Conservation (phyloP, 2,329 filamentous ascomycete genomes). For the Whalleya microplaca region DNA sequence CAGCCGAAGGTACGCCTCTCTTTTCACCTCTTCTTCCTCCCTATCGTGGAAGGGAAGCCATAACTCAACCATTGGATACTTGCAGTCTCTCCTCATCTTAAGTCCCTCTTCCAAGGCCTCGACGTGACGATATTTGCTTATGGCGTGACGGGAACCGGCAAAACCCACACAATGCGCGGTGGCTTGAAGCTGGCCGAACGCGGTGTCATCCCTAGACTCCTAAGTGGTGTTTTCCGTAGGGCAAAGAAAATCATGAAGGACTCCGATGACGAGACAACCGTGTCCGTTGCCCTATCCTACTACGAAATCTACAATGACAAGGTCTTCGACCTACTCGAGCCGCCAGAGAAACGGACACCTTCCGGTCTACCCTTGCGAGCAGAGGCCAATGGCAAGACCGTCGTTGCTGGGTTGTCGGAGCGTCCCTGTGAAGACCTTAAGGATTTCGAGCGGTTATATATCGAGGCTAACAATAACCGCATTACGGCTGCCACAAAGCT, state of each 20-base stretch:
- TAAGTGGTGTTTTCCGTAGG: slow-evolving; percentile 84
- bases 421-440: slow-evolving; percentile 81
- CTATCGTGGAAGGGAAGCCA: not conserved
- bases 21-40: slow-evolving; percentile 4
- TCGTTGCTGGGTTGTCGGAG: slow-evolving; percentile 85
- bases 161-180: slow-evolving; percentile 95
- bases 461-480: slow-evolving; percentile 88
- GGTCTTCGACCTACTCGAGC: slow-evolving; percentile 87
- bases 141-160: slow-evolving; percentile 89
- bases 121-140: slow-evolving; percentile 92
- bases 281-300: slow-evolving; percentile 81
- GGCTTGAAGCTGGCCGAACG: slow-evolving; percentile 84
- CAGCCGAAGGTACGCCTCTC: slow-evolving; percentile 71
- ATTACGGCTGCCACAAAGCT: slow-evolving; percentile 90
- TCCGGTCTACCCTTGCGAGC: slow-evolving; percentile 81
- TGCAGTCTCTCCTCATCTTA: slow-evolving; percentile 83
- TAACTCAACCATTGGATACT: slow-evolving; percentile 10
- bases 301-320: slow-evolving; percentile 98
- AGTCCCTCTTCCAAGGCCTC: slow-evolving; percentile 87
- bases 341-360: slow-evolving; percentile 82
- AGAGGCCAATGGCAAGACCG: slow-evolving; percentile 84
- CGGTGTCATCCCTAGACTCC: slow-evolving; percentile 82
- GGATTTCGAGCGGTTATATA: slow-evolving; percentile 88
- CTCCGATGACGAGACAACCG: slow-evolving; percentile 67
- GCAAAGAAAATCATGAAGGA: slow-evolving; percentile 87